These are phyloP conservation scores for Debaryomyces maramus DNA, from an alignment of 805 yeast species.

Conservation along the genomic window DNA sequence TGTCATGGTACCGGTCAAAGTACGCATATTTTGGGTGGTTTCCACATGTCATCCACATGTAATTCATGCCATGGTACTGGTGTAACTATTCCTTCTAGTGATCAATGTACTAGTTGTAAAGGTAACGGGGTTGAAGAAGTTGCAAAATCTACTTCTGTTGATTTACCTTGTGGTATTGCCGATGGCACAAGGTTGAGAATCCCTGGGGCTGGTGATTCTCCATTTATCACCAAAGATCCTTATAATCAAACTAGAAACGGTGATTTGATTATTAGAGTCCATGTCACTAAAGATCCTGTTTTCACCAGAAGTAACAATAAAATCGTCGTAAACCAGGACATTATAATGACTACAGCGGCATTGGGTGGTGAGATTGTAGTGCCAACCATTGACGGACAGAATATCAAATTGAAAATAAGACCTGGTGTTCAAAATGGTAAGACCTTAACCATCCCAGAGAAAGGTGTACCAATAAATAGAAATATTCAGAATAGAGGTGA, in stretches of 20 bases:
- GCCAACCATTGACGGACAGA: conserved; percentile 86
- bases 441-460: conserved; percentile 71
- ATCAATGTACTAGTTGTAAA: conserved; percentile 77
- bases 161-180: conserved; percentile 83
- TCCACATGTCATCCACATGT: conserved; percentile 96
- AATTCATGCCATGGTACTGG: conserved; percentile 86
- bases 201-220: conserved; percentile 88
- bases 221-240: conserved; percentile 69
- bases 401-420: conserved; percentile 74
- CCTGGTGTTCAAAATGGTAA: conserved; percentile 82
- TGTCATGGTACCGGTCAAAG: conserved; percentile 95
- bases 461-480: conserved; percentile 76
- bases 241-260: conserved; percentile 74
- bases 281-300: conserved; percentile 69
- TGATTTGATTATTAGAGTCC: conserved; percentile 80
- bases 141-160: conserved; percentile 71
- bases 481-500: conserved; percentile 68
- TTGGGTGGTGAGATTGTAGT: conserved; percentile 87
- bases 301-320: conserved; percentile 70
- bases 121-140: conserved; percentile 83
- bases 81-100: conserved; percentile 62
- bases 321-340: conserved; percentile 61
- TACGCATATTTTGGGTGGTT: conserved; percentile 86
- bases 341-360: conserved; percentile 95
- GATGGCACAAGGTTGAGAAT: conserved; percentile 86